phyloP scores from a whole-genome alignment of 768 basidiomycete species.

The Gloeophyllum trabeum region DNA sequence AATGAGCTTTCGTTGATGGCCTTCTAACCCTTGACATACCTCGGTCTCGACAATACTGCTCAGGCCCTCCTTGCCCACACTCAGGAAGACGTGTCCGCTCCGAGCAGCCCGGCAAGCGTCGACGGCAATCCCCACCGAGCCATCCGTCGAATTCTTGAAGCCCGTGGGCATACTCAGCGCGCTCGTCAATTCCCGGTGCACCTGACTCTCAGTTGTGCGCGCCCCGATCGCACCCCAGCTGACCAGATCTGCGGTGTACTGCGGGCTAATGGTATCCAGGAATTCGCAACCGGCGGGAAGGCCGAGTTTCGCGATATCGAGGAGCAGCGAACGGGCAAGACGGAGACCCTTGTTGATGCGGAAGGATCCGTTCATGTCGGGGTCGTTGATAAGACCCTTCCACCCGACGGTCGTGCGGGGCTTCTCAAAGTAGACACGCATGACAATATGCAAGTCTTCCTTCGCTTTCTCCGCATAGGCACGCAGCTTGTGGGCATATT shows the following conservation, averaged over 20 bases:
- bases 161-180: conserved; percentile 93
- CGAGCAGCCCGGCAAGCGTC: conserved; percentile 93
- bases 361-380: conserved; percentile 86
- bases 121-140: conserved; percentile 81
- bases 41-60: conserved; percentile 93
- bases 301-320: conserved; percentile 85
- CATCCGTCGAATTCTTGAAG: conserved; percentile 98
- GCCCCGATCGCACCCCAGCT: conserved; percentile 97
- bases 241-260: conserved; percentile 90
- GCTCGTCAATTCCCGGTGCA: conserved; percentile 81
- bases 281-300: conserved; percentile 97
- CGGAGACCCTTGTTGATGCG: conserved; percentile 96
- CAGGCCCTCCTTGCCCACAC: conserved; percentile 93
- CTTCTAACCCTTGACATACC: conserved; percentile 24
- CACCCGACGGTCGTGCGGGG: conserved; percentile 94
- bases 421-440: conserved; percentile 99
- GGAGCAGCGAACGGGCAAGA: conserved; percentile 73
- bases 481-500: conserved; percentile 74
- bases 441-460: conserved; percentile 87
- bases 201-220: conserved; percentile 86
- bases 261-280: conserved; percentile 65
- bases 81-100: conserved; percentile 88
- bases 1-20: not conserved
- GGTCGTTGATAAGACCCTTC: conserved; percentile 98
- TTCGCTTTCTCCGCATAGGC: conserved; percentile 71